Evolutionary conservation across 2,329 filamentous ascomycete species (phyloP), one percentile per base, ranked within the genome.

Genomic region (Chrysoporthe cubensis): DNA sequence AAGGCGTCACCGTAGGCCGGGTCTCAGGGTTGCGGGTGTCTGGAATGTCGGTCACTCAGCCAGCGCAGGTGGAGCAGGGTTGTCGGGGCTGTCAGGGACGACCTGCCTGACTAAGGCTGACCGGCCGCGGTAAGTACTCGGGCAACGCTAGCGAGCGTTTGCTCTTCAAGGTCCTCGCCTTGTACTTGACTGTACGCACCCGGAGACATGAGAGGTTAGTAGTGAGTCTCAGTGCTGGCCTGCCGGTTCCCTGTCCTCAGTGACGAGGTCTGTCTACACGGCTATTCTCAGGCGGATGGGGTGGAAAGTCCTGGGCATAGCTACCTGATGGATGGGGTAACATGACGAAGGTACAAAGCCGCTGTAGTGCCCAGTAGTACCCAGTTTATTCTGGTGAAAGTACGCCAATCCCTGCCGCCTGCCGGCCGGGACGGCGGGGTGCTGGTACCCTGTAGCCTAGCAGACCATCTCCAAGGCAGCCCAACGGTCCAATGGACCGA

Each of bases 1-100:
- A 21, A 63, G 59, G 64, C 54, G 59, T 69, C 52, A 63, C 64
- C 60, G 60, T 43, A 56, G n/a, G 16, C 58, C 46, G 26, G 26
- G 26, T 26, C 26, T 26, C 26, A 26, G 61, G 48, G 52, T 37
- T 57, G 26, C 32, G 8, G 34, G 52, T 34, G 44, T 46, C 18
- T 37, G 32, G 32, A 57, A 37, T 57, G 54, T 40, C 8, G 54
- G 54, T 57, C 8, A 32, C 32, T 37, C 54, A 34, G 14, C 34
- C 54, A 57, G 14, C 14, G 32, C 54, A 40, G 54, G 14, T 32
- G 8, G 18, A 7, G 52, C 26, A n/a, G 26, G 16, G 52, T 8
- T 57, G 52, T 26, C 18, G 52, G 34, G 7, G 26, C 26, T 57
- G 54, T 21, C 32, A 57, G 14, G 54, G 54, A 57, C 50, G 32